A percentile compares a stretch with the other conserved stretches of the same genome.
phyloP scores from a whole-genome alignment of 306 rosid genomes.

The Sophora flavescens region DNA sequence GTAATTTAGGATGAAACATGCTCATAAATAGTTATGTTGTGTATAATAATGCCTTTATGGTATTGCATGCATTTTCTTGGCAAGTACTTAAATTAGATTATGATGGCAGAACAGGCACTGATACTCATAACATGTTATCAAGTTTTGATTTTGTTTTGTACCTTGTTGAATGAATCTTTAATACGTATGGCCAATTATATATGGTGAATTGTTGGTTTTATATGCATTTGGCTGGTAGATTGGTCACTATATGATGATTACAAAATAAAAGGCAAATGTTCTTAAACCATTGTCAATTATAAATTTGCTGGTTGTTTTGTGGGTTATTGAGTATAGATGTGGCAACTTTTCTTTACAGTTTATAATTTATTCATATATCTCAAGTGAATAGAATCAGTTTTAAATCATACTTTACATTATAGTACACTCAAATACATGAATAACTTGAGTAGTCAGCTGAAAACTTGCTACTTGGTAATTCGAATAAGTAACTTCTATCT shows the following conservation, averaged over 20 bases:
- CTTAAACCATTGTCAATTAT: background rate
- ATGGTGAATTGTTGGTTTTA: conserved; percentile 24
- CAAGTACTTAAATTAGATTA: background rate
- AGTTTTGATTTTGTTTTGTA: conserved; percentile 29
- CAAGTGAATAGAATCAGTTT: conserved; percentile 2
- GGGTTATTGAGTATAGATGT: background rate
- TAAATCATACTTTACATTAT: background rate
- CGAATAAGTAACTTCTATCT: background rate
- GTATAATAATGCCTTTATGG: conserved; percentile 31
- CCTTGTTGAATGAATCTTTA: background rate
- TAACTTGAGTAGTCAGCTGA: background rate
- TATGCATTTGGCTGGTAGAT: background rate
- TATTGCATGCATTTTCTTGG: conserved; percentile 23
- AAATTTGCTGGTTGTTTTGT: conserved; percentile 30
- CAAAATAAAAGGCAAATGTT: background rate
- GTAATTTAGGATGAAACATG: conserved; percentile 29
- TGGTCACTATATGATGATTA: conserved; percentile 15
- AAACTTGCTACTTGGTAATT: background rate
- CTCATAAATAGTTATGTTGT: conserved; percentile 38
- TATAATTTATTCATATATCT: background rate
- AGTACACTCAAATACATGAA: background rate
- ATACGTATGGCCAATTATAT: conserved; percentile 5
- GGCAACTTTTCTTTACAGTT: background rate
- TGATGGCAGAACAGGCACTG: conserved; percentile 29
- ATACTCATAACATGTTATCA: background rate